phyloP scores from a whole-genome alignment of 1,284 basidiomycete genomes.

The Trichosporon inkin region DNA sequence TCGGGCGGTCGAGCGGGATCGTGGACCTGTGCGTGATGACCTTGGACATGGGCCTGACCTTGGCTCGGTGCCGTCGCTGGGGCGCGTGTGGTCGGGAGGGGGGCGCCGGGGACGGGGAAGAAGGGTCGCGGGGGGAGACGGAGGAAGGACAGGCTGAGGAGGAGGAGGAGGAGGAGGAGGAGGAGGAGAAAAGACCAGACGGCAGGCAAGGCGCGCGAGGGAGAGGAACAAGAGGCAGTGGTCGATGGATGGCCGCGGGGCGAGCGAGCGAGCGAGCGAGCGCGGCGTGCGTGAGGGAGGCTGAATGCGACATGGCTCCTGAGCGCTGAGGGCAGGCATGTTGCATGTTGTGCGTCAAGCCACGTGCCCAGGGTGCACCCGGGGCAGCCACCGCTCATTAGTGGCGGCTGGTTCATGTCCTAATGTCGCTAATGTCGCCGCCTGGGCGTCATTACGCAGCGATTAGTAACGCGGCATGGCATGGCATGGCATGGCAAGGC shows the following conservation, averaged over 20 bases:
- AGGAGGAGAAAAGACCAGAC: too few species aligned
- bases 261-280: not conserved
- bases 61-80: not conserved
- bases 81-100: not conserved
- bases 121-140: not conserved
- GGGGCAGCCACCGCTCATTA: not conserved
- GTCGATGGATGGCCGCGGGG: not conserved
- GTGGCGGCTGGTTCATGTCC: not conserved
- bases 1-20: not conserved
- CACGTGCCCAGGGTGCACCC: not conserved
- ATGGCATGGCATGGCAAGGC: too few species aligned
- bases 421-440: not conserved
- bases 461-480: conserved; percentile 1
- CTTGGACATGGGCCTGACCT: conserved; percentile 6
- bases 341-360: conserved; percentile 8
- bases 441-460: not conserved
- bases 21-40: conserved; percentile 3
- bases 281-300: not conserved
- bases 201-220: not conserved
- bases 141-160: conserved; percentile 1
- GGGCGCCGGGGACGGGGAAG: not conserved
- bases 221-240: not conserved
- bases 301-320: conserved; percentile 5
- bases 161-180: not conserved
- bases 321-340: not conserved